Base-by-base conservation (phyloP, 2,329 filamentous ascomycete species). In the Fusarium decemcellulare region DNA sequence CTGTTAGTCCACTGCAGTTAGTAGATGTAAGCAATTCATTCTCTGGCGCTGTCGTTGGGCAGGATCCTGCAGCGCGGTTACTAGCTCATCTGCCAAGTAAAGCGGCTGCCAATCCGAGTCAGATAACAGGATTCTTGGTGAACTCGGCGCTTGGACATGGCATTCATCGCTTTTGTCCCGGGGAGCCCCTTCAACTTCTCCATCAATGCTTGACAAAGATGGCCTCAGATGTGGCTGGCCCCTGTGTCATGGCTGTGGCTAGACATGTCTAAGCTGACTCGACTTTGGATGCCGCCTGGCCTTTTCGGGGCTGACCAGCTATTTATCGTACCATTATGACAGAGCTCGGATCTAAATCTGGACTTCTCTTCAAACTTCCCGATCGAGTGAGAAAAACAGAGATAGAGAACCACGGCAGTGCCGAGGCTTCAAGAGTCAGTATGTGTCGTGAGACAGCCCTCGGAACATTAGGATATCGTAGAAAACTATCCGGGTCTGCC, bases 301-400 rank as follows among this genome's bases (percentile, higher is more conserved):
- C 37, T n/a, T 29, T 61, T 65, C 42, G 18, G 62, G 60, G 15
- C 40, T 58, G 64, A 61, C 65, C 29, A 63, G 32, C 58, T 40
- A 46, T 37, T 54, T 30, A 43, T 64, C 42, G 30, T 46, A 65
- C 47, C 46, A 61, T 65, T 44, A 40, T 48, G 47, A 57, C 63
- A 43, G 16, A 54, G 51, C 29, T 16, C 29, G 36, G 40, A 29
- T 65, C 51, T 50, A 50, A 53, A 29, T 32, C 39, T 51, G 36
- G 16, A 23, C 15, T 36, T 67, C 58, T 70, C 62, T 46, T 46
- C 9, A 29, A 27, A 61, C 64, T 70, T 50, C 67, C 54, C 42
- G 57, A 64, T 52, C 15, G 27, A 48, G 63, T 23, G 52, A 60
- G 29, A 48, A 43, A 30, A 40, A 29, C 43, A 27, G 36, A n/a